Conservation (phyloP, 2,329 filamentous ascomycete species). For the Scorias spongiosa region DNA sequence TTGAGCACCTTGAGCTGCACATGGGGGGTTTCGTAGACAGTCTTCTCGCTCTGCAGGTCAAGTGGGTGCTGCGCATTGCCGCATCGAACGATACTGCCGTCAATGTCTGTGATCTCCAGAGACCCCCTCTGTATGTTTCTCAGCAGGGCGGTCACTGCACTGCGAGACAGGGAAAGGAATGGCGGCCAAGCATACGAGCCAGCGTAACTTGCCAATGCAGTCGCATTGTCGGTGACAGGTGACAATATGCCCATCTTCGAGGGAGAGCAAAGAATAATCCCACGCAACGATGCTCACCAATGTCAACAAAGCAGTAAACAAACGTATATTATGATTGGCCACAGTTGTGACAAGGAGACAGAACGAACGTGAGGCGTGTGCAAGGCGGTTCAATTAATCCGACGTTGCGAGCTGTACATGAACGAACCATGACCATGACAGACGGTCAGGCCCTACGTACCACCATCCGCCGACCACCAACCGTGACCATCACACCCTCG, state of each 20-base stretch:
- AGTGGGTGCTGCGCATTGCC: conserved; percentile 21
- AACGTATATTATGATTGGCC: too few species aligned
- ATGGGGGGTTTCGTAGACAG: conserved; percentile 24
- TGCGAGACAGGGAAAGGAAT: conserved; percentile 30
- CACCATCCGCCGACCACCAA: too few species aligned
- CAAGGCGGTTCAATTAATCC: too few species aligned
- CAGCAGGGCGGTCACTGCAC: conserved; percentile 30
- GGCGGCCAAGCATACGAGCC: conserved; percentile 33
- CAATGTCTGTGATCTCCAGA: conserved; percentile 29
- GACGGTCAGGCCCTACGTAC: too few species aligned
- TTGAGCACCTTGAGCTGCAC: conserved; percentile 46
- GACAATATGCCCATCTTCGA: conserved; percentile 18
- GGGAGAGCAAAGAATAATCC: background rate
- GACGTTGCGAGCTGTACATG: too few species aligned
- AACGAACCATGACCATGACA: too few species aligned
- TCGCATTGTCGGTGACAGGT: conserved; percentile 23
- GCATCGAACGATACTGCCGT: conserved; percentile 27
- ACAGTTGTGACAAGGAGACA: too few species aligned
- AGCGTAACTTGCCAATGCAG: conserved; percentile 26
- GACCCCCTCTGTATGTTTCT: conserved; percentile 31
- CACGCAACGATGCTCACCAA: background rate
- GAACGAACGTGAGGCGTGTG: too few species aligned
- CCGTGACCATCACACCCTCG: too few species aligned
- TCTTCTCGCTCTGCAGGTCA: conserved; percentile 25
- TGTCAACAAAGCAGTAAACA: too few species aligned